These are phyloP conservation scores for Cotoneaster glaucophyllus DNA, from an alignment of 306 rosid species.

Conservation along the genomic window DNA sequence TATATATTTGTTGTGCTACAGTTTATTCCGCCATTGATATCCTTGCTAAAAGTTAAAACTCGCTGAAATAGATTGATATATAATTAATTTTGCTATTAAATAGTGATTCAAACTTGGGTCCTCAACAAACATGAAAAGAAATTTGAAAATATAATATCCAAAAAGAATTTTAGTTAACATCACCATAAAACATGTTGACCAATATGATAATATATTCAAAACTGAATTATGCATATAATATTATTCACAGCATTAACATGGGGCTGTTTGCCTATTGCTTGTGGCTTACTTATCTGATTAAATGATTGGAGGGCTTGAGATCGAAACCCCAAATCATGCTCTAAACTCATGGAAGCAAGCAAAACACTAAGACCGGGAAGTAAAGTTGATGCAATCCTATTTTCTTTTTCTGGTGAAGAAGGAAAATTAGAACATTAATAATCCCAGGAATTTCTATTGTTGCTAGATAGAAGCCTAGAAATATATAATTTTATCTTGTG, in stretches of 20 bases:
- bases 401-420: background rate
- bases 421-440: no score
- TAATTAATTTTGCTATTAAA: no score
- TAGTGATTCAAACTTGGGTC: background rate
- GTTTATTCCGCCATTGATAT: background rate
- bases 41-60: background rate
- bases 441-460: background rate
- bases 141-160: background rate
- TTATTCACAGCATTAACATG: background rate
- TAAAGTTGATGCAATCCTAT: background rate
- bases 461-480: background rate
- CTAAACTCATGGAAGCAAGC: conserved; percentile 13
- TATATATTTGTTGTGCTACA: background rate
- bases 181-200: background rate
- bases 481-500: no score
- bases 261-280: background rate
- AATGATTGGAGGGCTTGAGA: background rate
- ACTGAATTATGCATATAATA: no score
- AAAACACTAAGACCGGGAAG: background rate
- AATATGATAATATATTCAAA: background rate
- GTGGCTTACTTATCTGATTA: background rate
- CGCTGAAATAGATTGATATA: no score
- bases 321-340: conserved; percentile 1
- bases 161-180: background rate
- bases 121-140: background rate